A percentile compares a stretch with the other conserved stretches of the same genome.
These are phyloP conservation scores for Alternaria metachromatica DNA, from an alignment of 2,329 filamentous ascomycete genomes.

Conservation along the genomic window DNA sequence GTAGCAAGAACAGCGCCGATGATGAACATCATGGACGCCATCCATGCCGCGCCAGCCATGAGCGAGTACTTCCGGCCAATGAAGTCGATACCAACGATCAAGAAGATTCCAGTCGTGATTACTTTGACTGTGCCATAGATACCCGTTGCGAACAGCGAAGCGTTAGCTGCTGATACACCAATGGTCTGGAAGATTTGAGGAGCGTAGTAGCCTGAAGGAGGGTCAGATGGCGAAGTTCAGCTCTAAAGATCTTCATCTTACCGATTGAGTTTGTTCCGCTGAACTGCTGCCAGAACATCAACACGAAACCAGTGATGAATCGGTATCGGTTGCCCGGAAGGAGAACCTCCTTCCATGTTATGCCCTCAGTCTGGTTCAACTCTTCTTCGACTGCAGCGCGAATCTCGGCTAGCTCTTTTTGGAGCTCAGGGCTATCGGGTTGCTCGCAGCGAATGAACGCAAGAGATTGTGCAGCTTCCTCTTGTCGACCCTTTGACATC, in stretches of 20 bases:
- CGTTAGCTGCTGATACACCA: slow-evolving; percentile 59
- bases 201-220: slow-evolving; percentile 65
- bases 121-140: slow-evolving; percentile 82
- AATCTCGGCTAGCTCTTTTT: slow-evolving; percentile 69
- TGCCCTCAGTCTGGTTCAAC: slow-evolving; percentile 66
- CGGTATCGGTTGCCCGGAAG: slow-evolving; percentile 64
- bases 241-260: neutral
- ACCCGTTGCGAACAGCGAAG: slow-evolving; percentile 12
- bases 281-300: slow-evolving; percentile 83
- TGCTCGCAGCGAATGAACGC: slow-evolving; percentile 12
- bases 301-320: slow-evolving; percentile 73
- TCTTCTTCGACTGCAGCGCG: slow-evolving; percentile 70
- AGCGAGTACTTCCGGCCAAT: slow-evolving; percentile 69
- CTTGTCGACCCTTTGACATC: slow-evolving; percentile 50
- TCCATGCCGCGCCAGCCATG: slow-evolving; percentile 68
- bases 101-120: slow-evolving; percentile 70
- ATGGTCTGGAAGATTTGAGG: slow-evolving; percentile 73
- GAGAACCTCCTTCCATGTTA: slow-evolving; percentile 50
- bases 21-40: slow-evolving; percentile 70
- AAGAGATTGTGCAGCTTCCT: slow-evolving; percentile 66
- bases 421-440: slow-evolving; percentile 52
- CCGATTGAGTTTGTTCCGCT: slow-evolving; percentile 74
- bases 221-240: slow-evolving; percentile 38
- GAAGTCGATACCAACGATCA: slow-evolving; percentile 71
- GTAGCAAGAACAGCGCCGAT: slow-evolving; percentile 65